Evolutionary conservation across 2,329 filamentous ascomycete species (phyloP), one percentile per base, ranked within the genome.

Genomic region (Diaporthe capsici): DNA sequence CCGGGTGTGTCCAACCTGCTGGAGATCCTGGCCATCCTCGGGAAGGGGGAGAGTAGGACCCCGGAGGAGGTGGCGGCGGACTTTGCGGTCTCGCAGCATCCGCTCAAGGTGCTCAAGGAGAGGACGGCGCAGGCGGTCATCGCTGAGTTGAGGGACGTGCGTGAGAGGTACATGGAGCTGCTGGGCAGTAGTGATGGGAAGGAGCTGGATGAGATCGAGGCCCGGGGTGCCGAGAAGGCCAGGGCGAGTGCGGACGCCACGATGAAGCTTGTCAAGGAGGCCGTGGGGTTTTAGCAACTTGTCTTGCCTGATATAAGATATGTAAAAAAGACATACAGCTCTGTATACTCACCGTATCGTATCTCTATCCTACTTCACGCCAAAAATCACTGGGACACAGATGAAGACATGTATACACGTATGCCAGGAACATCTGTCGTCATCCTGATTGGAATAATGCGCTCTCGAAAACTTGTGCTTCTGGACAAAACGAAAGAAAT

Each of bases 1-100:
- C 96, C 96, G 0, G 97, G 95, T 0, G 94, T 99, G 4, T 92
- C 96, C 15, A 99, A 98, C 82, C 87, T 99, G 17, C 85, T 99
- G 1, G 92, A 95, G 75, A 90, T 99, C 22, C 85, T 96, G n/a
- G 92, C 92, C 34, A 90, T 94, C 77, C 91, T 96, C 79, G 78
- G 82, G 5, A 79, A 83, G 37, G 10, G 28, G 9, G 10, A 9
- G 9, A 80, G 81, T 4, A 84, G 86, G 68, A 85, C 81, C 17
- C 83, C 87, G 1, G 78, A 80, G 60, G 82, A 87, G 57, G 79
- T 90, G 28, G 88, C 85, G 2, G 74, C 81, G 17, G 81, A 81
- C 10, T 84, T 86, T 65, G 81, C 82, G 7, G 82, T 84, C 2
- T 81, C 87, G 31, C 80, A 81, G 28, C 51, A 73, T 37, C 75